phyloP scores from a whole-genome alignment of 1,284 basidiomycete species.

The Paramarasmius palmivorus region DNA sequence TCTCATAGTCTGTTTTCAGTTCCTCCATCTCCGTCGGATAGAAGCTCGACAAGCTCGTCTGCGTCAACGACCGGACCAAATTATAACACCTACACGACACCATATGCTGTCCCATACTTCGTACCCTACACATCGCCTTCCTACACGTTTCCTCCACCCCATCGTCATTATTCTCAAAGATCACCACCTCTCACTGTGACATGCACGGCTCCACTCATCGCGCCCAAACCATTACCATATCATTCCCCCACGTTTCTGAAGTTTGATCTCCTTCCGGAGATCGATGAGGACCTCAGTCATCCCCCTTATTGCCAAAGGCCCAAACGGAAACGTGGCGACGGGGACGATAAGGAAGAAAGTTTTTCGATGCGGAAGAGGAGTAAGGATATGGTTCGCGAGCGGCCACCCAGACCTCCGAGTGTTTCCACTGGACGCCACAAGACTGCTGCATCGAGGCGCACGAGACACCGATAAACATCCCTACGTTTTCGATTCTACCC shows the following conservation, averaged over 20 bases:
- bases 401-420: conserved; percentile 1
- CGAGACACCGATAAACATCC: too few species aligned
- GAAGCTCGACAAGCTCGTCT: too few species aligned
- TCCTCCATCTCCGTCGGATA: too few species aligned
- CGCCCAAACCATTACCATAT: conserved; percentile 66
- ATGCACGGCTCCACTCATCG: conserved; percentile 64
- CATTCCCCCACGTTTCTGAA: conserved; percentile 69
- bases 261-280: conserved; percentile 60
- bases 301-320: conserved; percentile 59
- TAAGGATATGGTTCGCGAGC: neutral
- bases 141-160: too few species aligned
- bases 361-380: conserved; percentile 17
- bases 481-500: too few species aligned
- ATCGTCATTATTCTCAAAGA: too few species aligned
- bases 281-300: conserved; percentile 69
- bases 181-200: conserved; percentile 7
- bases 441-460: too few species aligned
- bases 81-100: too few species aligned
- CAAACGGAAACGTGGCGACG: conserved; percentile 55
- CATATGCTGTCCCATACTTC: too few species aligned
- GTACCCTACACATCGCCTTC: too few species aligned
- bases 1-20: too few species aligned
- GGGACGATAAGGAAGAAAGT: conserved; percentile 28
- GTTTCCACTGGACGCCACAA: neutral
- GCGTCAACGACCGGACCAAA: too few species aligned